Conservation (phyloP, 805 yeast species). For the Candida peoriensis region DNA sequence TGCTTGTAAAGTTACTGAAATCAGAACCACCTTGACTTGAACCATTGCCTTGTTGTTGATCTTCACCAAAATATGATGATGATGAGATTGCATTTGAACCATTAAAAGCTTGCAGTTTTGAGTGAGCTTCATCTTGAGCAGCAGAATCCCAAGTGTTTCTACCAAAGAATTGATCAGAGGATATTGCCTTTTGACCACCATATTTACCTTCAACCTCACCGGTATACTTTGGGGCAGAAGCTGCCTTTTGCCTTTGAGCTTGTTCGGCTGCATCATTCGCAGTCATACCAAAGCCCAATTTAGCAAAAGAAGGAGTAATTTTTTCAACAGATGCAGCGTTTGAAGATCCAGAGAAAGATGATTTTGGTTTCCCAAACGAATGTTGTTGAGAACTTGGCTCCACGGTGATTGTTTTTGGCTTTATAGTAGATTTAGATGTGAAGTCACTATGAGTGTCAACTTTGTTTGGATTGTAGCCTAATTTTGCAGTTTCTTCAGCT, state of each 20-base stretch:
- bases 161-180: conserved; percentile 93
- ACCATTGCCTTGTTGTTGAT: conserved; percentile 44
- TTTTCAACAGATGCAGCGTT: conserved; percentile 30
- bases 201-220: conserved; percentile 74
- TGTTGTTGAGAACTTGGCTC: conserved; percentile 17
- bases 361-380: conserved; percentile 4
- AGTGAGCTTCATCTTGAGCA: conserved; percentile 72
- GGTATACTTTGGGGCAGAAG: conserved; percentile 57
- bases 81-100: conserved; percentile 93
- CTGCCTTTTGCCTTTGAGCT: conserved; percentile 38
- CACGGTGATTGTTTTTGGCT: conserved; percentile 18
- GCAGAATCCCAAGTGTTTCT: conserved; percentile 77
- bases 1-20: conserved; percentile 62
- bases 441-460: conserved; percentile 11
- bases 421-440: conserved; percentile 10
- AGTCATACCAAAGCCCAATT: conserved; percentile 87
- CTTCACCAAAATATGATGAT: conserved; percentile 87
- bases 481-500: conserved; percentile 52
- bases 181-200: conserved; percentile 89
- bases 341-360: conserved; percentile 8
- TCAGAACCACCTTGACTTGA: conserved; percentile 36
- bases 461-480: conserved; percentile 38
- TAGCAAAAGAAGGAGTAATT: conserved; percentile 68
- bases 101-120: conserved; percentile 74
- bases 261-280: conserved; percentile 50